Conservation (phyloP, 2,329 filamentous ascomycete genomes). For the Fusarium proliferatum region DNA sequence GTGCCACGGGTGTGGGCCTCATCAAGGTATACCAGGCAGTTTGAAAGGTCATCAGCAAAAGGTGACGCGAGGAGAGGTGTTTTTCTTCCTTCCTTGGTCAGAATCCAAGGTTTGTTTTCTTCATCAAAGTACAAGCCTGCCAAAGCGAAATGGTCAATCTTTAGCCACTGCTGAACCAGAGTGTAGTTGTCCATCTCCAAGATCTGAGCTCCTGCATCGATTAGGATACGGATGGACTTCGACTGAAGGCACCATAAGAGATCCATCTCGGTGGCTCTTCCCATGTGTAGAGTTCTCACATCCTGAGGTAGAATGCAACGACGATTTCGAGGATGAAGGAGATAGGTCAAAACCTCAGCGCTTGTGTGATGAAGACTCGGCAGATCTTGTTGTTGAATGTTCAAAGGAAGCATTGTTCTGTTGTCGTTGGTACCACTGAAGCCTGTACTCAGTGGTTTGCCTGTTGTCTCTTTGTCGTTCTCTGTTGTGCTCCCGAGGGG, state of each 20-base stretch:
- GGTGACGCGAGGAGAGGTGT: conserved; percentile 37
- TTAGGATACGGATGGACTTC: conserved; percentile 62
- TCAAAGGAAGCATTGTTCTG: conserved; percentile 68
- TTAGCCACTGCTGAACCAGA: conserved; percentile 63
- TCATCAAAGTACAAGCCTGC: conserved; percentile 65
- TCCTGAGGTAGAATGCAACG: conserved; percentile 53
- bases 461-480: background rate
- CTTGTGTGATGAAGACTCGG: conserved; percentile 68
- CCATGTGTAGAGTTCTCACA: conserved; percentile 53
- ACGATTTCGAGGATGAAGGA: conserved; percentile 65
- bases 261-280: conserved; percentile 46
- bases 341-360: conserved; percentile 70
- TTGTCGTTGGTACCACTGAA: conserved; percentile 81
- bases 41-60: conserved; percentile 33
- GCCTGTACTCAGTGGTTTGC: conserved; percentile 65
- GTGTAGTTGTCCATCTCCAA: conserved; percentile 68
- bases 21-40: conserved; percentile 65
- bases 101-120: conserved; percentile 36
- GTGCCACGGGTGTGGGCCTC: conserved; percentile 60
- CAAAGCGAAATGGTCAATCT: conserved; percentile 54
- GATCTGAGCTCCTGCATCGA: conserved; percentile 73
- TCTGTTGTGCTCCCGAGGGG: conserved; percentile 5
- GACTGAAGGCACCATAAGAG: conserved; percentile 47
- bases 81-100: conserved; percentile 24
- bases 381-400: conserved; percentile 71